Evolutionary conservation across 192 early-diverging fungal genomes (phyloP), one percentile per base, ranked within the genome.

Genomic region (Backusella morwellensis): DNA sequence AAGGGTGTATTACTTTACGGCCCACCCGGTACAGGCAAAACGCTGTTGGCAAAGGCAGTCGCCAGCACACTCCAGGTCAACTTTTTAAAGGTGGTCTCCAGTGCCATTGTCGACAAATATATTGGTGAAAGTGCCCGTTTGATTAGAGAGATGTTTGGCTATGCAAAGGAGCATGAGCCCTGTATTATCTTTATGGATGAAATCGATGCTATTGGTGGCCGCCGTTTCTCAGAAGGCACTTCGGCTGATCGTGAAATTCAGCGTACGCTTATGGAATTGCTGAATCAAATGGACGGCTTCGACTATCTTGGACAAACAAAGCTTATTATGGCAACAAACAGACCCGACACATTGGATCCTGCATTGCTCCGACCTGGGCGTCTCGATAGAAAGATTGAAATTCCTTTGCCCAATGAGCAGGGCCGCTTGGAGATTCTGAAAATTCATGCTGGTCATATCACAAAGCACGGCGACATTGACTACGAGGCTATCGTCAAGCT

Each of bases 151-250:
- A 99, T 99, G 98, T 99, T 99, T 92, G 72, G 88, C 0, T 99
- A 99, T 85, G 98, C 98, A 44, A 95, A 94, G 75, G 97, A 98
- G 81, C 98, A 99, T 82, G 97, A 99, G 78, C 98, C 98, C 14
- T 99, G 98, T 86, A 98, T 99, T 76, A 99, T 99, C 52, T 99
- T 99, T 79, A 99, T 99, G 97, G 98, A 99, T 85, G 98, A 99
- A 82, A 98, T 99, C 82, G 98, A 99, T 87, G 97, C 98, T 41
- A 99, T 99, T 87, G 98, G 97, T 84, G 97, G 97, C 11, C 90
- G 97, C 54, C 92, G 98, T 68, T 99, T 99, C 86, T 97, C 95
- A 19, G 98, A 99, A 81, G 97, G 97, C 81, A 99, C 97, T 19
- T 97, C 95, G 70, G 96, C 97, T 26, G 98, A 99, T 91, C 93